Evolutionary conservation across 495 filamentous ascomycete genomes (phyloP).

Genomic region (Gamarada debralockiae): DNA sequence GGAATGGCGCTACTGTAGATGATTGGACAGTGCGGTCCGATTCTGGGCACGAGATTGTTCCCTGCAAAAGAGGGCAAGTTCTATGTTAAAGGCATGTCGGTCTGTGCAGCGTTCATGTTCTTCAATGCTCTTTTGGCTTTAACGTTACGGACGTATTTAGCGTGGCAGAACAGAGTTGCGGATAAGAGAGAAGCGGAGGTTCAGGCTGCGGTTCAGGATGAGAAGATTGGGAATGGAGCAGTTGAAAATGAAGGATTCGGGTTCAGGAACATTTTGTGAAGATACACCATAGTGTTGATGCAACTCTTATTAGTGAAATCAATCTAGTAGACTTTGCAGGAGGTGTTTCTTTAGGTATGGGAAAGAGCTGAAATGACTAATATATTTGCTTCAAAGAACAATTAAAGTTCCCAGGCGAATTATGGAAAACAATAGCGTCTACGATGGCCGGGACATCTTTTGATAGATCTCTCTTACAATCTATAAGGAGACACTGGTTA

Average conservation of each 20-base stretch:
- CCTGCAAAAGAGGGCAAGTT: conserved; percentile 53
- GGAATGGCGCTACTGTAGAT: conserved; percentile 65
- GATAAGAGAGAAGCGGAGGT: not conserved
- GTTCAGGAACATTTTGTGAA: not conserved
- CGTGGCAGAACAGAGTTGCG: conserved; percentile 52
- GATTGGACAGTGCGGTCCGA: conserved; percentile 66
- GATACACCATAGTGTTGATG: no score
- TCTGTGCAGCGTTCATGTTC: conserved; percentile 69
- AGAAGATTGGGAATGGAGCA: not conserved
- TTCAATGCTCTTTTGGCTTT: conserved; percentile 59
- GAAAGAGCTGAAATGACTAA: no score
- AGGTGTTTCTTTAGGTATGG: no score
- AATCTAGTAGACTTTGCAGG: no score
- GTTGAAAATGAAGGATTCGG: conserved; percentile 1
- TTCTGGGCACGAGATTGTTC: conserved; percentile 68
- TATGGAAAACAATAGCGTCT: no score
- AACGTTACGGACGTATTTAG: conserved; percentile 48
- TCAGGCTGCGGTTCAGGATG: not conserved
- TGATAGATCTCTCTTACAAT: no score
- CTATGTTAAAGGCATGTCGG: conserved; percentile 58
- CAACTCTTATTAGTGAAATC: no score
- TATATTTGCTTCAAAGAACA: no score
- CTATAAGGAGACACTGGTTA: no score
- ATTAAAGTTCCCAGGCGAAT: no score
- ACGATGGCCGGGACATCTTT: no score